Percentiles rank a stretch among this genome's conserved stretches.
Conservation (phyloP, 306 rosid genomes). For the Fragaria ananassa region DNA sequence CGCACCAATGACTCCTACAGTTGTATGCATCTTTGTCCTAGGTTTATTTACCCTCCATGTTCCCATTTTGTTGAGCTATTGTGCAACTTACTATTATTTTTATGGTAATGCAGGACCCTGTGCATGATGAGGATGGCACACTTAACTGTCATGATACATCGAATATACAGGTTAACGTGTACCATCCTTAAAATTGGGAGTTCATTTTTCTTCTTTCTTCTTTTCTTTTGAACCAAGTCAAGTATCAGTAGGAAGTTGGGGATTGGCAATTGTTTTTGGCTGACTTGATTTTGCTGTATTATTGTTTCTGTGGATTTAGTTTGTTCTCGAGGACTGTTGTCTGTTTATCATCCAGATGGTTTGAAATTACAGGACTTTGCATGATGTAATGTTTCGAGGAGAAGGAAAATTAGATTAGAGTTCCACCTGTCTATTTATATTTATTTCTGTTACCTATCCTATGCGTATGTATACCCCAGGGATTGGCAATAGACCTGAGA, state of each 20-base stretch:
- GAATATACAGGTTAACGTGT: slow-evolving; percentile 53
- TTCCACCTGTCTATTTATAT: background rate
- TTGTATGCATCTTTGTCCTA: slow-evolving; percentile 30
- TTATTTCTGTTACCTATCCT: background rate
- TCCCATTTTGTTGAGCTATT: slow-evolving; percentile 22
- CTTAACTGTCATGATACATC: slow-evolving; percentile 42
- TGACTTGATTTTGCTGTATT: slow-evolving; percentile 3
- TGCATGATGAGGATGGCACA: slow-evolving; percentile 36
- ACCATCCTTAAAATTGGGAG: slow-evolving; percentile 26
- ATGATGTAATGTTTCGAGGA: background rate
- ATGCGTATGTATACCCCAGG: background rate
- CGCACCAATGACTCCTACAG: slow-evolving; percentile 39
- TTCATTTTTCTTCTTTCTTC: background rate
- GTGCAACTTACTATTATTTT: background rate
- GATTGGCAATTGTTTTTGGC: background rate
- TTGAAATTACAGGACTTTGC: background rate
- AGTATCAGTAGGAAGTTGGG: background rate
- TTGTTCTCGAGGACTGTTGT: background rate
- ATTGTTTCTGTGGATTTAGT: slow-evolving; percentile 8
- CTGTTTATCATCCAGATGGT: background rate
- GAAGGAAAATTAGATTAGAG: background rate
- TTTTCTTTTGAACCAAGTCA: background rate
- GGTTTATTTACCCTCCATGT: slow-evolving; percentile 8
- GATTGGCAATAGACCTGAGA: background rate
- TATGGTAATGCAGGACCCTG: slow-evolving; percentile 48